Evolutionary conservation across 2,329 filamentous ascomycete genomes (phyloP).

Genomic region (Trichoderma koningii): DNA sequence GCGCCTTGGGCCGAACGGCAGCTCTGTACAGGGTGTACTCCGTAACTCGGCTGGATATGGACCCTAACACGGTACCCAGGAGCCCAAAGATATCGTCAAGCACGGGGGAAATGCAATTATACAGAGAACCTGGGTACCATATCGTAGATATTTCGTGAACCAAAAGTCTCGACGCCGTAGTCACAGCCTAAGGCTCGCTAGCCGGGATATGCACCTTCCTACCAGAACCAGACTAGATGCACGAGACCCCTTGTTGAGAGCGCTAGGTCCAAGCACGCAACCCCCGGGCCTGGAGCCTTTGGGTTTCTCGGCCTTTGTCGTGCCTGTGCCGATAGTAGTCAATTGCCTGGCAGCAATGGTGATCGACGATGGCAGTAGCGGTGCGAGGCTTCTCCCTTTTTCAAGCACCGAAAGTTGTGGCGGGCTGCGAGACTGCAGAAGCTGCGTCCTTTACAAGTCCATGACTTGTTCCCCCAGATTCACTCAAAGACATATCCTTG

Average conservation of each 20-base stretch:
- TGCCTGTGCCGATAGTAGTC: background rate
- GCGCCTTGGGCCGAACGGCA: background rate
- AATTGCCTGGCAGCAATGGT: background rate
- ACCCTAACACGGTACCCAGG: background rate
- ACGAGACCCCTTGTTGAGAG: conserved; percentile 17
- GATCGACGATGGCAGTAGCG: too few relatives aligned
- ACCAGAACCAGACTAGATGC: conserved; percentile 23
- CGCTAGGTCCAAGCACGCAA: conserved; percentile 9
- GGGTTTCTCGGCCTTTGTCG: background rate
- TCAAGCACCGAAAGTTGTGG: background rate
- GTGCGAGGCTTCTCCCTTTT: background rate
- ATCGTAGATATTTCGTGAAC: conserved; percentile 1
- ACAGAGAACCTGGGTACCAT: background rate
- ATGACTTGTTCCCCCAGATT: conserved; percentile 23
- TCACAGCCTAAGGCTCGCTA: conserved; percentile 14
- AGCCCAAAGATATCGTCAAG: background rate
- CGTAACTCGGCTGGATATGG: background rate
- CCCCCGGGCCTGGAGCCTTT: background rate
- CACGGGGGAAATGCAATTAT: conserved; percentile 5
- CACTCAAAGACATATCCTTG: conserved; percentile 11
- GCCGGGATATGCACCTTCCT: conserved; percentile 25
- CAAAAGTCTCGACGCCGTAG: background rate
- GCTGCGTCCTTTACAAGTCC: background rate
- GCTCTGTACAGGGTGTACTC: background rate
- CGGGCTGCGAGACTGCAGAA: background rate